A percentile compares a stretch with the other conserved stretches of the same genome.
phyloP scores from a whole-genome alignment of 495 filamentous ascomycete species.

The Tuber brumale region DNA sequence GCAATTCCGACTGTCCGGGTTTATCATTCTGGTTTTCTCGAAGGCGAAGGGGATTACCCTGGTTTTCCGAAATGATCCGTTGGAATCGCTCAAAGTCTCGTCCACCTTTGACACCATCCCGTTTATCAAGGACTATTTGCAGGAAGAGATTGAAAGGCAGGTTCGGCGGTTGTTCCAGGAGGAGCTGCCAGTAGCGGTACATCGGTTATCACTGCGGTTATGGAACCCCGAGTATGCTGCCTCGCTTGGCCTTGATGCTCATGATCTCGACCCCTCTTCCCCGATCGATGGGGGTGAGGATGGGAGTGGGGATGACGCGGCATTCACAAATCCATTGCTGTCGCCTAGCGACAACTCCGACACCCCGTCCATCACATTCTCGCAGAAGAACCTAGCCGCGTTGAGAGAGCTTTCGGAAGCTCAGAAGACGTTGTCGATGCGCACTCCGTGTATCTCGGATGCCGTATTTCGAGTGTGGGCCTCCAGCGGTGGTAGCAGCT shows the following conservation, averaged over 20 bases:
- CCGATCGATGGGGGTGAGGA: slow-evolving; percentile 41
- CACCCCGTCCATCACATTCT: slow-evolving; percentile 29
- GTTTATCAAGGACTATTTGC: slow-evolving; percentile 93
- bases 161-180: slow-evolving; percentile 92
- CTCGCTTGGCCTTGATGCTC: slow-evolving; percentile 31
- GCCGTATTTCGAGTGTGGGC: slow-evolving; percentile 89
- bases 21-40: slow-evolving; percentile 95
- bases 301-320: slow-evolving; percentile 47
- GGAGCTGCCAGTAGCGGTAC: slow-evolving; percentile 91
- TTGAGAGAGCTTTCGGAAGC: slow-evolving; percentile 71
- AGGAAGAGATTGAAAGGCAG: slow-evolving; percentile 94
- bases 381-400: slow-evolving; percentile 33
- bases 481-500: slow-evolving; percentile 43
- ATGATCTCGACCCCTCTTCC: slow-evolving; percentile 21
- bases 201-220: slow-evolving; percentile 78
- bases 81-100: slow-evolving; percentile 95
- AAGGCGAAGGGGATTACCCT: slow-evolving; percentile 93
- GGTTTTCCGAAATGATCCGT: slow-evolving; percentile 94
- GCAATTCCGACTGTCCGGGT: slow-evolving; percentile 92
- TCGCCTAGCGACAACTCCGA: slow-evolving; percentile 34
- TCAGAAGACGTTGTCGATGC: slow-evolving; percentile 77
- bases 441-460: slow-evolving; percentile 75
- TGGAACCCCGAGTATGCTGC: slow-evolving; percentile 82
- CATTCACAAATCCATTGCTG: slow-evolving; percentile 34
- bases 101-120: slow-evolving; percentile 98